A percentile compares a stretch with the other conserved stretches of the same genome.
Conservation (phyloP, 352 stramenopile species). For the Albugo candida region DNA sequence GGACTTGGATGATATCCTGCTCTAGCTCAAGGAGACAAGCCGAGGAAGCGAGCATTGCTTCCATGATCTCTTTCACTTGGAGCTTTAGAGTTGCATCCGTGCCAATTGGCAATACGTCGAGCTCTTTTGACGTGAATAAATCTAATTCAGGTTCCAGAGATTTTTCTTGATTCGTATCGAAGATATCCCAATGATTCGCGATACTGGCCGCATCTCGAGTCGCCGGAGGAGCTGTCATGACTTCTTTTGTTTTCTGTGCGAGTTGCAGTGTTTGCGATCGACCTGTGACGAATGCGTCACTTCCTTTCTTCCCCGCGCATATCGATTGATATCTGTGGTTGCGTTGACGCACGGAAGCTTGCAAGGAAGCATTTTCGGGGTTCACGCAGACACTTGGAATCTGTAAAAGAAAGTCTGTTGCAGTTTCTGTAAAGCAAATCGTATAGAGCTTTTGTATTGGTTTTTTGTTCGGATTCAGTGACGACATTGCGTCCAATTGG, state of each 20-base stretch:
- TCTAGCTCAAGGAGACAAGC: conserved; percentile 64
- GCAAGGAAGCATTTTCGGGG: conserved; percentile 26
- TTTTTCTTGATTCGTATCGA: conserved; percentile 16
- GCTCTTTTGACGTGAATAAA: conserved; percentile 3
- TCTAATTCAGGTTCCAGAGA: too few species aligned
- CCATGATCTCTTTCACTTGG: conserved; percentile 65
- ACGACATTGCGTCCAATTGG: too few species aligned
- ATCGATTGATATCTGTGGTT: conserved; percentile 46
- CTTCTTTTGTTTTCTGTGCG: conserved; percentile 60
- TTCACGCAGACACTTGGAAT: conserved; percentile 46
- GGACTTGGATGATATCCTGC: conserved; percentile 54
- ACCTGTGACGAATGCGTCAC: conserved; percentile 52
- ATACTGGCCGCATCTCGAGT: conserved; percentile 48
- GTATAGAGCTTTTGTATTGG: conserved; percentile 17
- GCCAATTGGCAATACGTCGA: neutral
- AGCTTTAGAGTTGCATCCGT: conserved; percentile 38
- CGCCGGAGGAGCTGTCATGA: conserved; percentile 60
- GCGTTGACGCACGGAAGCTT: conserved; percentile 13
- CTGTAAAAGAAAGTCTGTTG: conserved; percentile 41
- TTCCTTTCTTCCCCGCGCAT: conserved; percentile 53
- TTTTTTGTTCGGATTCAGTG: too few species aligned
- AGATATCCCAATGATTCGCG: conserved; percentile 77
- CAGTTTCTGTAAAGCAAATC: conserved; percentile 31
- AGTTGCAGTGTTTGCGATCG: conserved; percentile 50
- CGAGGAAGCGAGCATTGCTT: conserved; percentile 42